Conservation (phyloP, 2,329 filamentous ascomycete genomes). For the Fusarium staphyleae region DNA sequence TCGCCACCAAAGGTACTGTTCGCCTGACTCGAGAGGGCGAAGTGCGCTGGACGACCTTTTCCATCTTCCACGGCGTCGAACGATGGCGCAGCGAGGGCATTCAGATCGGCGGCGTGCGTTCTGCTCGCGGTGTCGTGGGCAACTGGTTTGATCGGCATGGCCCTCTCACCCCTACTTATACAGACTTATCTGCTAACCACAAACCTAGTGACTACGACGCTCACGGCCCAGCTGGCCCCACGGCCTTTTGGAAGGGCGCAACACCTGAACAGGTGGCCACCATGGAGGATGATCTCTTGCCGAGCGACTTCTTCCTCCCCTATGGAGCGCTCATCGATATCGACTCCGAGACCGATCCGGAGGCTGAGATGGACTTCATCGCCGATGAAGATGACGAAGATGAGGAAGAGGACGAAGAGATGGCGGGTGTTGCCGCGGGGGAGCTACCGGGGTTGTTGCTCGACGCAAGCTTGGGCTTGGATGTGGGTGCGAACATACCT, state of each 20-base stretch:
- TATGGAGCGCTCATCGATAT: slow-evolving; percentile 35
- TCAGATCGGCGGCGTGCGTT: slow-evolving; percentile 72
- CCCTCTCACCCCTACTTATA: neutral
- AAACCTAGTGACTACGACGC: slow-evolving; percentile 64
- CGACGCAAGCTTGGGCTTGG: slow-evolving; percentile 30
- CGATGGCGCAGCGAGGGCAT: slow-evolving; percentile 80
- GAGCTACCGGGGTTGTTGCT: slow-evolving; percentile 32
- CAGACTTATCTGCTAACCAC: neutral
- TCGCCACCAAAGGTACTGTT: slow-evolving; percentile 60
- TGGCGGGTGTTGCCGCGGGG: slow-evolving; percentile 8
- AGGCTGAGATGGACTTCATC: slow-evolving; percentile 41
- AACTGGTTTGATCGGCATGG: slow-evolving; percentile 79
- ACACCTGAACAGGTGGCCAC: slow-evolving; percentile 50
- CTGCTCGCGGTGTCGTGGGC: slow-evolving; percentile 72
- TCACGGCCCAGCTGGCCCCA: slow-evolving; percentile 76
- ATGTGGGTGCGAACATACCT: slow-evolving; percentile 10
- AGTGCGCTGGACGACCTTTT: slow-evolving; percentile 76
- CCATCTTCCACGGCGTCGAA: slow-evolving; percentile 68
- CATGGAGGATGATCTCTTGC: slow-evolving; percentile 43
- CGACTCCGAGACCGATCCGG: slow-evolving; percentile 31
- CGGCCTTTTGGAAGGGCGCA: slow-evolving; percentile 78
- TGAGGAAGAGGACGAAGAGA: slow-evolving; percentile 23
- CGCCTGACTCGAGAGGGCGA: slow-evolving; percentile 73
- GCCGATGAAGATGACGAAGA: slow-evolving; percentile 31
- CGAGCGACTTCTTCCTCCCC: slow-evolving; percentile 43